Conservation (phyloP, 306 rosid species). For the Begonia loranthoides region DNA sequence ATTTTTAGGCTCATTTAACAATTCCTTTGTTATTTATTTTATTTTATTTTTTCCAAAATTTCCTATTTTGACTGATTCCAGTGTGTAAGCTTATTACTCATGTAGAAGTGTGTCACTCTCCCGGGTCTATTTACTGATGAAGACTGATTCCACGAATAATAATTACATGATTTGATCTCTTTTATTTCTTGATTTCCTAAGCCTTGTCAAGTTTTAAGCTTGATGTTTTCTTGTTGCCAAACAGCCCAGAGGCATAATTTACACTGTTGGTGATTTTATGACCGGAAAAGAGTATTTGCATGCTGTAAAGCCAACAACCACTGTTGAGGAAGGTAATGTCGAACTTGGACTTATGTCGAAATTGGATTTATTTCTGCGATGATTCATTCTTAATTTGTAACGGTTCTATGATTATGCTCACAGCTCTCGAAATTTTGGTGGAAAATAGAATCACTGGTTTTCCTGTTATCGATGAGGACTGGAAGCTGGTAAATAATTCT, state of each 20-base stretch:
- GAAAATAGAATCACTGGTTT: conserved; percentile 87
- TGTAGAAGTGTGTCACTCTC: too few species aligned
- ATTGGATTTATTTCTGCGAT: background rate
- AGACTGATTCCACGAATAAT: background rate
- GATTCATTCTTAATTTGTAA: background rate
- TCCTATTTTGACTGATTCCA: background rate
- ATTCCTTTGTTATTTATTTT: too few species aligned
- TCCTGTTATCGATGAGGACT: conserved; percentile 76
- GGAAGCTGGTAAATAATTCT: conserved; percentile 58
- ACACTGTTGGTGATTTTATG: conserved; percentile 92
- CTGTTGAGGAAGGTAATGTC: conserved; percentile 77
- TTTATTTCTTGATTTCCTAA: background rate
- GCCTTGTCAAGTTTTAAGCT: background rate
- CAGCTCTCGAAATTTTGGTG: conserved; percentile 83
- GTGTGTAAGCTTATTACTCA: too few species aligned
- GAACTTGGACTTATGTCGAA: background rate
- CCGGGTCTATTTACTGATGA: background rate
- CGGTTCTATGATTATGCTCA: conserved; percentile 11
- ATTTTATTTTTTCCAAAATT: background rate
- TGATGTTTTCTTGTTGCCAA: conserved; percentile 1
- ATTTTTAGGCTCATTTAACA: too few species aligned
- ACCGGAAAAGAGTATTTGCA: conserved; percentile 56
- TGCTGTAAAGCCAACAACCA: conserved; percentile 74
- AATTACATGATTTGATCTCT: background rate
- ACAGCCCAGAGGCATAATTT: conserved; percentile 53